These are phyloP conservation scores for Saccharomycopsis microspora DNA, from an alignment of 805 yeast genomes.

Conservation along the genomic window DNA sequence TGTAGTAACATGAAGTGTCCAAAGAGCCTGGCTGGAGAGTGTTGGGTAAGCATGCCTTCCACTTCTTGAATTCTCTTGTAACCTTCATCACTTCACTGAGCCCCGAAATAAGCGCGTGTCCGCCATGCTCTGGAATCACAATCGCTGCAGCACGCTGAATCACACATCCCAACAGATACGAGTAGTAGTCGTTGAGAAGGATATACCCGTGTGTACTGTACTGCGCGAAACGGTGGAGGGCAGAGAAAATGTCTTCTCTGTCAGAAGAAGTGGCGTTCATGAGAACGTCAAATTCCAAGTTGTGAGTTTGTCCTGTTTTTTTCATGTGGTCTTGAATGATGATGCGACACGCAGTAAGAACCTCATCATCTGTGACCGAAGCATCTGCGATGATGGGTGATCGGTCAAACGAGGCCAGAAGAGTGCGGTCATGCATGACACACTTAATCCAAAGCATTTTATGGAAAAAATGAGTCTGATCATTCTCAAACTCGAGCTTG, in stretches of 20 bases:
- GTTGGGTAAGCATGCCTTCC: slow-evolving; percentile 11
- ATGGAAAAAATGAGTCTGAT: not conserved
- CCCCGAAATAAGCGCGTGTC: slow-evolving; percentile 1
- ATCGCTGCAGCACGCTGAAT: not conserved
- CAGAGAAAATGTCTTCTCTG: not conserved
- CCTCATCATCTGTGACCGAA: not conserved
- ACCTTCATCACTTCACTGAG: slow-evolving; percentile 3
- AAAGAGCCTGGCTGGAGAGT: slow-evolving; percentile 8
- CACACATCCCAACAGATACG: not conserved
- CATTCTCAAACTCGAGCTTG: not conserved
- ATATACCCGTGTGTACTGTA: not conserved
- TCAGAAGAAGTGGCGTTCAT: not conserved
- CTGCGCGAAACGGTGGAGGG: slow-evolving; percentile 3
- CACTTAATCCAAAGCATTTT: slow-evolving; percentile 6
- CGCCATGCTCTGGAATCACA: not conserved
- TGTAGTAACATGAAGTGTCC: not conserved
- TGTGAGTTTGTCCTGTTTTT: not conserved
- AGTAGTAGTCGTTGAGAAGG: not conserved
- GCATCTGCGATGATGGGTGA: slow-evolving; percentile 1
- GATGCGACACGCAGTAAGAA: not conserved
- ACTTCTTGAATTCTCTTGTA: slow-evolving; percentile 4
- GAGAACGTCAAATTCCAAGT: not conserved
- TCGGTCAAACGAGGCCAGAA: slow-evolving; percentile 4
- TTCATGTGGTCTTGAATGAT: not conserved
- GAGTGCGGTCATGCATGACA: slow-evolving; percentile 7